phyloP scores from a whole-genome alignment of 805 yeast genomes.

The Wickerhamiella parazyma region DNA sequence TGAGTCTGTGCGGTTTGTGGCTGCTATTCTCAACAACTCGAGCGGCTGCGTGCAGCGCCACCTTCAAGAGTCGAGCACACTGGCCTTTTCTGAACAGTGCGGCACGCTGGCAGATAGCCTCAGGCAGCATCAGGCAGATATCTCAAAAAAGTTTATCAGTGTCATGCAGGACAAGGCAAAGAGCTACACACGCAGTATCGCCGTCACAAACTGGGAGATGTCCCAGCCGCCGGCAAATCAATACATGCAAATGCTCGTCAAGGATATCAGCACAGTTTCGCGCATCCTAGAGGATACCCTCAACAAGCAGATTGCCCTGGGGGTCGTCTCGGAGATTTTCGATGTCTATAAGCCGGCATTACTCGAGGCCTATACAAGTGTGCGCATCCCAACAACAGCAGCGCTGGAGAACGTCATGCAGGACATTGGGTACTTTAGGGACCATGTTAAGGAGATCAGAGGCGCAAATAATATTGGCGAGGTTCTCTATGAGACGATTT shows the following conservation, averaged over 20 bases:
- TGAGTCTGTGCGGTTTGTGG: constrained; percentile 43
- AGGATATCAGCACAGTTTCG: constrained; percentile 51
- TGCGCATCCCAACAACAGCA: constrained; percentile 21
- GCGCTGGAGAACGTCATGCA: constrained; percentile 39
- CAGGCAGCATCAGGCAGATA: constrained; percentile 49
- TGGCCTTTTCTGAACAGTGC: constrained; percentile 24
- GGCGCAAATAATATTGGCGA: constrained; percentile 53
- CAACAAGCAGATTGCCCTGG: constrained; percentile 13
- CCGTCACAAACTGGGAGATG: constrained; percentile 37
- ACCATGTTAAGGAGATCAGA: constrained; percentile 42
- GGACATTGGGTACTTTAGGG: constrained; percentile 52
- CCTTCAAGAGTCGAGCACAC: constrained; percentile 1
- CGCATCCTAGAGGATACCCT: constrained; percentile 46
- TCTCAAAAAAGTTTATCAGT: constrained; percentile 49
- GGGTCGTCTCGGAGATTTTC: constrained; percentile 26
- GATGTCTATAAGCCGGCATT: constrained; percentile 45
- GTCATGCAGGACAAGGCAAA: constrained; percentile 54
- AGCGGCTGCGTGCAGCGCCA: constrained; percentile 25
- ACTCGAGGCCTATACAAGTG: constrained; percentile 38
- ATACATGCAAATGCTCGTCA: constrained; percentile 53
- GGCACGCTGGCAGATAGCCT: constrained; percentile 32
- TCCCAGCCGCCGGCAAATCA: constrained; percentile 36
- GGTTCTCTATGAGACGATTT: constrained; percentile 47
- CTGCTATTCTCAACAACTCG: constrained; percentile 29
- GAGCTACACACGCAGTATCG: constrained; percentile 37